These are phyloP conservation scores for Penicillium concentricum DNA, from an alignment of 2,329 filamentous ascomycete genomes.

Conservation along the genomic window DNA sequence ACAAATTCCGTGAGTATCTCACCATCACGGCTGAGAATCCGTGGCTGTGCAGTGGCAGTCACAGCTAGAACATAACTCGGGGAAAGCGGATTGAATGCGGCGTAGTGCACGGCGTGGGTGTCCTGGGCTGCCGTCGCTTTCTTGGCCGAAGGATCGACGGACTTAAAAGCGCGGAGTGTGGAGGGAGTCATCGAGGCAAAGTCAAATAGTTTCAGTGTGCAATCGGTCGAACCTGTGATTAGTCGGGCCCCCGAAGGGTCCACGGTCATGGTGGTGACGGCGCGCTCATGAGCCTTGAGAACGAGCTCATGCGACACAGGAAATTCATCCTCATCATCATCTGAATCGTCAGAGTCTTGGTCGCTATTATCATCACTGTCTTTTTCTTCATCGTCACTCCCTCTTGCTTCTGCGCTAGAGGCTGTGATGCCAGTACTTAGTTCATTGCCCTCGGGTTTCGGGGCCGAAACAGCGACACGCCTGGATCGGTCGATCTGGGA, in stretches of 20 bases:
- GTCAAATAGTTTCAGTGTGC: constrained; percentile 88
- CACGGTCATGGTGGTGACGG: constrained; percentile 78
- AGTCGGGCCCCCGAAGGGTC: constrained; percentile 83
- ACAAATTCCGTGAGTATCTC: constrained; percentile 82
- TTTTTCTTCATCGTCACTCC: constrained; percentile 31
- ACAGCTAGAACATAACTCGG: constrained; percentile 81
- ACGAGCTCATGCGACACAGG: constrained; percentile 91
- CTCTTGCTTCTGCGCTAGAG: constrained; percentile 21
- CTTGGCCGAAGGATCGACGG: constrained; percentile 77
- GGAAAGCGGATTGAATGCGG: constrained; percentile 80
- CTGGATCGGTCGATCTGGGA: constrained; percentile 80
- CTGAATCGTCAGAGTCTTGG: constrained; percentile 53
- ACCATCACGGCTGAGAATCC: constrained; percentile 85
- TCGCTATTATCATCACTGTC: constrained; percentile 42
- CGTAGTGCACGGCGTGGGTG: constrained; percentile 82
- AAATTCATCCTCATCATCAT: constrained; percentile 77
- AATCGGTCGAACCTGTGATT: constrained; percentile 88
- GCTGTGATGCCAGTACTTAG: constrained; percentile 21
- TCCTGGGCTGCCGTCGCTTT: constrained; percentile 72
- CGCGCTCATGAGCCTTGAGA: constrained; percentile 85
- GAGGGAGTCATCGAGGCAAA: constrained; percentile 95
- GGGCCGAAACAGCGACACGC: constrained; percentile 50
- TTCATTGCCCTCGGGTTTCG: constrained; percentile 32
- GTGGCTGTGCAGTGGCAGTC: constrained; percentile 84
- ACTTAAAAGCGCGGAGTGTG: constrained; percentile 90